Percentiles rank a stretch among this genome's conserved stretches.
phyloP scores from a whole-genome alignment of 805 yeast species.

The Starmerella floris region DNA sequence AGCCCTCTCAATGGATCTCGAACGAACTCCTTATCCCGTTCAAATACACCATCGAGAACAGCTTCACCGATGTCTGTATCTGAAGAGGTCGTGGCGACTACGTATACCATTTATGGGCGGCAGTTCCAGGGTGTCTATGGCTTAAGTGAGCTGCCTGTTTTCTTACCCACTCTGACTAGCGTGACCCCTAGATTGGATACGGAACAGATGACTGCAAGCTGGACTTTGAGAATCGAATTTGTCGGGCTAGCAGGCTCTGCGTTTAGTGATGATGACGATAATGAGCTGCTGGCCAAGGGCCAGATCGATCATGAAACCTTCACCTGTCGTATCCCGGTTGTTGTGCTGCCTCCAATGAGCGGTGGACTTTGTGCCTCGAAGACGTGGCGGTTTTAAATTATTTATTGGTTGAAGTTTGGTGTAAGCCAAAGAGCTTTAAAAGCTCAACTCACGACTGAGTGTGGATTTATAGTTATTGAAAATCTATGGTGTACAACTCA shows the following conservation, averaged over 20 bases:
- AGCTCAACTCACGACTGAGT: too few relatives aligned
- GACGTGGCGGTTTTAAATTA: slow-evolving; percentile 14
- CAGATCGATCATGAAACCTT: slow-evolving; percentile 19
- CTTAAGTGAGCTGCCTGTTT: slow-evolving; percentile 15
- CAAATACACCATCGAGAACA: not conserved
- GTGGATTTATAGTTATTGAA: too few relatives aligned
- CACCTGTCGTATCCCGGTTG: slow-evolving; percentile 19
- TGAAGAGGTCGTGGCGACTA: slow-evolving; percentile 3
- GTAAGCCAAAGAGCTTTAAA: too few relatives aligned
- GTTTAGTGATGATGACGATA: slow-evolving; percentile 9
- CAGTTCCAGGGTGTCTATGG: slow-evolving; percentile 16
- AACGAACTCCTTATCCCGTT: not conserved
- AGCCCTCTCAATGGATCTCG: not conserved
- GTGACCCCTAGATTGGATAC: slow-evolving; percentile 18
- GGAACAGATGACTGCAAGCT: slow-evolving; percentile 16
- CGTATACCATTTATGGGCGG: slow-evolving; percentile 16
- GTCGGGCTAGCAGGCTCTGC: slow-evolving; percentile 18
- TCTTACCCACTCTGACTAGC: slow-evolving; percentile 17
- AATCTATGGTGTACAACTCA: too few relatives aligned
- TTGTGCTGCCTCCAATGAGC: slow-evolving; percentile 16
- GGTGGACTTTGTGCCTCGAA: slow-evolving; percentile 16
- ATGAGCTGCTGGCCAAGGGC: slow-evolving; percentile 16
- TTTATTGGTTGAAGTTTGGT: not conserved
- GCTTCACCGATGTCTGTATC: not conserved
- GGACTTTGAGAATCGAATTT: slow-evolving; percentile 19